These are phyloP conservation scores for Mycena leptocephala DNA, from an alignment of 768 basidiomycete genomes.

Conservation along the genomic window DNA sequence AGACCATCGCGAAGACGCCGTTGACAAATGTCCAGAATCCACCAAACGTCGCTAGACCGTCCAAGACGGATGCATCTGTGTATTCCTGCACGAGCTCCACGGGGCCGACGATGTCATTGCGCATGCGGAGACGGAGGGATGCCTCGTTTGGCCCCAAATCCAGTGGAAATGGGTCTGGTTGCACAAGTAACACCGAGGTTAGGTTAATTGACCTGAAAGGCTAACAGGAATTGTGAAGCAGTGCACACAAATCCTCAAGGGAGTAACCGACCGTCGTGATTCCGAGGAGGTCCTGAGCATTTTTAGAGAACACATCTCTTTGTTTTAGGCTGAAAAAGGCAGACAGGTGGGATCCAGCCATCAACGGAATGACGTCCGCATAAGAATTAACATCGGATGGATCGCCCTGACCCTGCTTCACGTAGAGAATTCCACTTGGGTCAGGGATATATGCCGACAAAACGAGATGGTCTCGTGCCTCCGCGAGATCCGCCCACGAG, in stretches of 20 bases:
- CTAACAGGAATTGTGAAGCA: background rate
- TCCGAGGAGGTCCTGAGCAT: background rate
- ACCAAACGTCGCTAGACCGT: too few relatives aligned
- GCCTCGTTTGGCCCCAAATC: too few relatives aligned
- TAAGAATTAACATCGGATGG: background rate
- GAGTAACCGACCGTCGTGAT: background rate
- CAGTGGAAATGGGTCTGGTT: background rate
- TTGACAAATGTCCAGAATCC: too few relatives aligned
- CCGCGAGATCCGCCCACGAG: too few relatives aligned
- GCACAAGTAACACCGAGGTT: background rate
- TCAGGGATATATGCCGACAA: too few relatives aligned
- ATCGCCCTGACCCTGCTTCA: background rate
- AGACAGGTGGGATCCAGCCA: background rate
- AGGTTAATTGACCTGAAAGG: background rate
- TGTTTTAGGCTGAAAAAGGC: background rate
- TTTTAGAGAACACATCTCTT: background rate
- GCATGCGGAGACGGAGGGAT: too few relatives aligned
- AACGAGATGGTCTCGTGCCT: too few relatives aligned
- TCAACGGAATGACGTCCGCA: background rate
- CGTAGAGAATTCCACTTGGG: background rate
- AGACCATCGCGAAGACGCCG: too few relatives aligned
- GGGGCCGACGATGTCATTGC: too few relatives aligned
- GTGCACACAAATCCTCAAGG: background rate
- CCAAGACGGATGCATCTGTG: too few relatives aligned
- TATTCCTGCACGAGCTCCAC: too few relatives aligned